Evolutionary conservation across 2,329 filamentous ascomycete species (phyloP).

Genomic region (Incumbomyces lentus): DNA sequence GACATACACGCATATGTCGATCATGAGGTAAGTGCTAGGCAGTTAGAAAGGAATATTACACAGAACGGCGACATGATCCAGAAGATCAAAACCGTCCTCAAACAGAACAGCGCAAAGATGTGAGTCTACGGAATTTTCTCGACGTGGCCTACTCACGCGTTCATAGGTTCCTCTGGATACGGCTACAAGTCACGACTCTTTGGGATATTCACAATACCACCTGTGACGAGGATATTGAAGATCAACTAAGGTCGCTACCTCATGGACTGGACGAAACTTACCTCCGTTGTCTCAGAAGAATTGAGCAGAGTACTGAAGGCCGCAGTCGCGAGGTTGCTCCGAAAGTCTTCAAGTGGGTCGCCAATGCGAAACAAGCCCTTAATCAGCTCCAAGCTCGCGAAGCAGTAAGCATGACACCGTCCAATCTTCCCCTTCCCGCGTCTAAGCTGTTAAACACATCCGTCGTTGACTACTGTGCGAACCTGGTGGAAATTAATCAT

Average conservation of each 20-base stretch:
- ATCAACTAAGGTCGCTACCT: not conserved
- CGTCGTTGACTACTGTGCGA: not conserved
- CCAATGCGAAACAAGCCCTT: not conserved
- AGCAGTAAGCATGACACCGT: not conserved
- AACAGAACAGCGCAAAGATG: not conserved
- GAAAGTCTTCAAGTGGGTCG: constrained; percentile 1
- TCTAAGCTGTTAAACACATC: not conserved
- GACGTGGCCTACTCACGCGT: too few relatives aligned
- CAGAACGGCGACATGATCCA: not conserved
- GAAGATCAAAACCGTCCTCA: not conserved
- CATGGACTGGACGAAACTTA: not conserved
- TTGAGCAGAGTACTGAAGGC: not conserved
- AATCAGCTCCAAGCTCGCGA: not conserved
- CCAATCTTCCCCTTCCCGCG: not conserved
- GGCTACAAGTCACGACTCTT: not conserved
- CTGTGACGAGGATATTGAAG: not conserved
- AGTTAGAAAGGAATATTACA: not conserved
- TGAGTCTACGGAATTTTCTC: not conserved
- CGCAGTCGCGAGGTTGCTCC: not conserved
- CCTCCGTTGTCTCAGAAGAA: not conserved
- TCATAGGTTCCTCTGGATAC: not conserved
- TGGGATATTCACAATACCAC: not conserved
- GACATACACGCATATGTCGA: not conserved
- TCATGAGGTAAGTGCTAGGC: not conserved
- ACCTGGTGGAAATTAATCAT: not conserved